Conservation (phyloP, 2,329 filamentous ascomycete species). For the Aureobasidium sp. region DNA sequence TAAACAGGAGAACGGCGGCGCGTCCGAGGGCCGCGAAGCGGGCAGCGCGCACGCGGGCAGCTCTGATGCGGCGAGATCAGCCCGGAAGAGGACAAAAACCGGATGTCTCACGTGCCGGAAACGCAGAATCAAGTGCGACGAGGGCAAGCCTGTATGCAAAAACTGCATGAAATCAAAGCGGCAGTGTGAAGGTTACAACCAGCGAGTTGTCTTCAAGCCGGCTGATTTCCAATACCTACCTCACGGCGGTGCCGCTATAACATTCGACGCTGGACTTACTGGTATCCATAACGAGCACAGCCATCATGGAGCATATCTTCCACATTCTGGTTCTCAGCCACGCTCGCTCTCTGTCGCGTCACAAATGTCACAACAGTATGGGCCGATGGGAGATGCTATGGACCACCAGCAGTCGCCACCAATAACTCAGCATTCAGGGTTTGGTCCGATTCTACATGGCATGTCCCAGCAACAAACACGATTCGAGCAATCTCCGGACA, state of each 20-base stretch:
- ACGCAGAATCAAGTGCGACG: conserved; percentile 93
- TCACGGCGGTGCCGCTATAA: conserved; percentile 32
- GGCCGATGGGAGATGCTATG: not conserved
- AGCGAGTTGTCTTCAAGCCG: conserved; percentile 71
- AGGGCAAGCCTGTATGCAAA: conserved; percentile 70
- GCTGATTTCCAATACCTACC: conserved; percentile 46
- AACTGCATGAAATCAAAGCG: conserved; percentile 85
- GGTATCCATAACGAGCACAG: not conserved
- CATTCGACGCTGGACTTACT: conserved; percentile 21
- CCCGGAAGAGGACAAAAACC: conserved; percentile 70
- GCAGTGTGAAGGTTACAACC: conserved; percentile 74
- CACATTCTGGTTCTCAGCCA: not conserved
- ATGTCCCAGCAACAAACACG: not conserved
- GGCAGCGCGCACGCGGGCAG: not conserved
- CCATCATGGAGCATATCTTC: not conserved
- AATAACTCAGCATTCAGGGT: not conserved
- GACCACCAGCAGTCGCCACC: not conserved
- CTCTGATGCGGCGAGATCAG: conserved; percentile 4
- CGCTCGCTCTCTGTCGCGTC: not conserved
- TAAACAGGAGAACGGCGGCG: conserved; percentile 1
- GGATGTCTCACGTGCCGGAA: conserved; percentile 90
- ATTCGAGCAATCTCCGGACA: not conserved
- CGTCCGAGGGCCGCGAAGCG: not conserved
- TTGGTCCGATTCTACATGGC: not conserved
- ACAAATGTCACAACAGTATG: not conserved